These are phyloP conservation scores for Bisporella sp. DNA, from an alignment of 2,329 filamentous ascomycete genomes.

Conservation along the genomic window DNA sequence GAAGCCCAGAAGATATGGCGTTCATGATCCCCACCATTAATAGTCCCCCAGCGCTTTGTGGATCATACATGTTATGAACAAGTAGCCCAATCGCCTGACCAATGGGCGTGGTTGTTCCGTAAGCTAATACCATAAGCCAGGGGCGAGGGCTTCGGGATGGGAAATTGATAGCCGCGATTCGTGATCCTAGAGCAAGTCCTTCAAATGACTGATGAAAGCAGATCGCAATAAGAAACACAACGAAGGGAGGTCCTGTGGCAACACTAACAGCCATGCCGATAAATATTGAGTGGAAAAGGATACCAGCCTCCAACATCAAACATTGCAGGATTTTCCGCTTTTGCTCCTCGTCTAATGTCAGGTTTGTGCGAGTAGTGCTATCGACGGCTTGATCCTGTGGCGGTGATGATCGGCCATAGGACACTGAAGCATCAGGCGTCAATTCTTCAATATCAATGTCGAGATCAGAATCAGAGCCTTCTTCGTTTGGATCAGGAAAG, in stretches of 20 bases:
- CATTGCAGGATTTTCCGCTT: constrained; percentile 69
- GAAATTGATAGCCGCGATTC: constrained; percentile 80
- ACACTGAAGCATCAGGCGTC: constrained; percentile 9
- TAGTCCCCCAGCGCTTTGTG: constrained; percentile 66
- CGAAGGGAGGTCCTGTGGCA: constrained; percentile 69
- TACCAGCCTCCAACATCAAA: constrained; percentile 72
- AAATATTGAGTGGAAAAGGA: constrained; percentile 79
- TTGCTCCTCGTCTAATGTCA: constrained; percentile 43
- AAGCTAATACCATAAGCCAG: constrained; percentile 72
- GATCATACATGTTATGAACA: constrained; percentile 74
- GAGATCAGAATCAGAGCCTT: constrained; percentile 45
- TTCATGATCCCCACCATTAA: constrained; percentile 85
- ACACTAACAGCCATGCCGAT: constrained; percentile 84
- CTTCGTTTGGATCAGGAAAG: constrained; percentile 24
- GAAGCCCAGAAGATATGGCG: constrained; percentile 70
- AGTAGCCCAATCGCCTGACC: constrained; percentile 77
- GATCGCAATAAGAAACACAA: constrained; percentile 74
- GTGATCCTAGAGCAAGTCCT: constrained; percentile 75
- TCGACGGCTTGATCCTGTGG: neutral
- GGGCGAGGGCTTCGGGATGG: constrained; percentile 66
- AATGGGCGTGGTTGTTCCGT: constrained; percentile 70
- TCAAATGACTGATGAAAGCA: constrained; percentile 86
- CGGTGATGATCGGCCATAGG: constrained; percentile 25
- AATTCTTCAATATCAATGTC: constrained; percentile 34
- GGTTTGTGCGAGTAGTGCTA: neutral